Percentiles rank a stretch among this genome's conserved stretches.
phyloP scores from a whole-genome alignment of 2,329 filamentous ascomycete species.

The Nannizzia gypsea region DNA sequence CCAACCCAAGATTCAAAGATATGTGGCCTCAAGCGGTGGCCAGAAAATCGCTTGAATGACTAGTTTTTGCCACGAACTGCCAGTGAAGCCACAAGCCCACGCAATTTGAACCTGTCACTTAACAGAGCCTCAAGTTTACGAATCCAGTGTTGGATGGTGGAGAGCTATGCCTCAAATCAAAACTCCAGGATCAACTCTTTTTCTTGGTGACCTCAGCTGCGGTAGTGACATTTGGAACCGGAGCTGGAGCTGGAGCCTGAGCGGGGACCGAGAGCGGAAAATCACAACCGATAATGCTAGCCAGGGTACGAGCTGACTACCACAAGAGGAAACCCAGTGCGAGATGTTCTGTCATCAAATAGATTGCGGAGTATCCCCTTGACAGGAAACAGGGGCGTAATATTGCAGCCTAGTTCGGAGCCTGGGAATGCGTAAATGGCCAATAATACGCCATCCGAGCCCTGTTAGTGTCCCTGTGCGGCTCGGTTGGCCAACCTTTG shows the following conservation, averaged over 20 bases:
- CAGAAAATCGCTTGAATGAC: too few species aligned
- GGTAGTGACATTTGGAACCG: too few species aligned
- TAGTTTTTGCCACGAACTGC: too few species aligned
- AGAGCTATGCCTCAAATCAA: too few species aligned
- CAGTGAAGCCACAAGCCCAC: not conserved
- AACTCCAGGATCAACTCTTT: too few species aligned
- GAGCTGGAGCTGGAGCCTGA: not conserved
- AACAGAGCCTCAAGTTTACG: not conserved
- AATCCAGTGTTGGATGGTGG: too few species aligned
- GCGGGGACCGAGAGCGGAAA: not conserved
- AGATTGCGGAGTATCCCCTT: not conserved
- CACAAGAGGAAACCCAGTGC: not conserved
- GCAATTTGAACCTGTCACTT: not conserved
- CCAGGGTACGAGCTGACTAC: not conserved
- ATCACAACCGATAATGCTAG: not conserved
- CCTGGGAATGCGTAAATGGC: not conserved
- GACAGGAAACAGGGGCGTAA: not conserved
- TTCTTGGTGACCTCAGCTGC: too few species aligned
- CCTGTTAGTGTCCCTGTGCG: not conserved
- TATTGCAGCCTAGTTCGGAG: not conserved
- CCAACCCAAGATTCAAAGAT: too few species aligned
- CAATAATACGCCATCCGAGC: not conserved
- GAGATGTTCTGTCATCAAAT: not conserved
- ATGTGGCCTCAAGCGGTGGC: too few species aligned
- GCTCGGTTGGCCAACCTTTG: not conserved